Conservation (phyloP, 2,329 filamentous ascomycete species). For the Fusarium bulbicola region DNA sequence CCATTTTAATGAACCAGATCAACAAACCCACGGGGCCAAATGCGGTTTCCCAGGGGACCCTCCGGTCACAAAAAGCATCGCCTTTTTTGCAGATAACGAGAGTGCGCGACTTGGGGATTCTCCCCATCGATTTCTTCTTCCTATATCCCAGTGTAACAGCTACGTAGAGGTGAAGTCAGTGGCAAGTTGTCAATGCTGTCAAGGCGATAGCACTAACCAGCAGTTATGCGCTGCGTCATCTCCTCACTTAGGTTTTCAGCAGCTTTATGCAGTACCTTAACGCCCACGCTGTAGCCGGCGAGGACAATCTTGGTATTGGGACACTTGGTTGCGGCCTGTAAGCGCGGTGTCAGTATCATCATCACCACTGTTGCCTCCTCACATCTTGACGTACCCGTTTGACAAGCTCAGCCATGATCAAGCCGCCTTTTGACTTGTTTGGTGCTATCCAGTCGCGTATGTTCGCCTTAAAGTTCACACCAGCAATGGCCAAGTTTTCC, state of each 20-base stretch:
- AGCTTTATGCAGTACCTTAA: not conserved
- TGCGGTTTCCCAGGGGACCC: not conserved
- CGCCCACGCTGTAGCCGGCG: not conserved
- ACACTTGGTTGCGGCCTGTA: not conserved
- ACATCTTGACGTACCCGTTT: not conserved
- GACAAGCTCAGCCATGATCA: not conserved
- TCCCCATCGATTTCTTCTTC: not conserved
- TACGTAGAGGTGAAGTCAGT: not conserved
- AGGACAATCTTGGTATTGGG: not conserved
- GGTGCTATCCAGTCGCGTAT: too few relatives aligned
- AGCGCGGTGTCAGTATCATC: not conserved
- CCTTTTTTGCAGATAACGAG: not conserved
- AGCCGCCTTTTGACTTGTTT: too few relatives aligned
- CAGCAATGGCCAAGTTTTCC: not conserved
- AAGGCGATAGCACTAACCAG: not conserved
- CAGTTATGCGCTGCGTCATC: not conserved
- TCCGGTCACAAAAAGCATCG: not conserved
- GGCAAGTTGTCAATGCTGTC: too few relatives aligned
- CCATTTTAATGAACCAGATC: too few relatives aligned
- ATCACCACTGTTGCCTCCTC: not conserved
- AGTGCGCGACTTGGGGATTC: not conserved
- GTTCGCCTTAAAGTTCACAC: not conserved
- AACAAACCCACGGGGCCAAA: too few relatives aligned
- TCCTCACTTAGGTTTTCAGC: not conserved
- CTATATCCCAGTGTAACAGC: not conserved